These are phyloP conservation scores for Aspergillus panamensis DNA, from an alignment of 495 filamentous ascomycete genomes.

Conservation along the genomic window DNA sequence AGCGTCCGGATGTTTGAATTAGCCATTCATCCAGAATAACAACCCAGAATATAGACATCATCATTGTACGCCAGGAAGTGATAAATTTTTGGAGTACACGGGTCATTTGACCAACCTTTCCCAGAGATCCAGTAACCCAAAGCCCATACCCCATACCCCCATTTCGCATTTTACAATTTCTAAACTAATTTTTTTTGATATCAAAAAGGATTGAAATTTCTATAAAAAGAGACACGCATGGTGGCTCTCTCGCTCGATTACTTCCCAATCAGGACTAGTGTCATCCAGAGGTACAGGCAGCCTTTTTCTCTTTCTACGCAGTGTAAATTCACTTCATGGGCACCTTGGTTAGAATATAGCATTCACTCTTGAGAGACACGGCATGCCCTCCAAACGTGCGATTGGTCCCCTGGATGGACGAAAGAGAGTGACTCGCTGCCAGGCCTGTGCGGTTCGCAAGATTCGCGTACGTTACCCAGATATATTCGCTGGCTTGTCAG, in stretches of 20 bases:
- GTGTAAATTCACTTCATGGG: background rate
- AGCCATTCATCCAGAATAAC: background rate
- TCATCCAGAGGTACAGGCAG: no score
- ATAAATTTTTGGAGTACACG: no score
- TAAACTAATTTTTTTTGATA: no score
- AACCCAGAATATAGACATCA: no score
- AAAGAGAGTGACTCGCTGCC: background rate
- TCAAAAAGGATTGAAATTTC: no score
- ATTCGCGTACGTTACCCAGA: background rate
- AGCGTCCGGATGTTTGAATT: conserved; percentile 33
- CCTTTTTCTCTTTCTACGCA: no score
- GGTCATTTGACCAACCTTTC: no score
- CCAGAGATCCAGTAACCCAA: no score
- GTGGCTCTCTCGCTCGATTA: background rate
- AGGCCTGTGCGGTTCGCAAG: background rate
- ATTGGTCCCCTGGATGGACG: background rate
- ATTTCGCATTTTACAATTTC: no score
- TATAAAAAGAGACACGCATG: background rate
- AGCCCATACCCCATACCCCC: no score
- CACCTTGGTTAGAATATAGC: background rate
- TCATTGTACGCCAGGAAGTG: no score
- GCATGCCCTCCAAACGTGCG: background rate
- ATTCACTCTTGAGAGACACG: background rate
- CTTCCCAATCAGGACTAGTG: background rate
- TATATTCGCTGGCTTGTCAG: background rate